Evolutionary conservation across 495 filamentous ascomycete genomes (phyloP), one percentile per base, ranked within the genome.

Genomic region (Cercophora samala): DNA sequence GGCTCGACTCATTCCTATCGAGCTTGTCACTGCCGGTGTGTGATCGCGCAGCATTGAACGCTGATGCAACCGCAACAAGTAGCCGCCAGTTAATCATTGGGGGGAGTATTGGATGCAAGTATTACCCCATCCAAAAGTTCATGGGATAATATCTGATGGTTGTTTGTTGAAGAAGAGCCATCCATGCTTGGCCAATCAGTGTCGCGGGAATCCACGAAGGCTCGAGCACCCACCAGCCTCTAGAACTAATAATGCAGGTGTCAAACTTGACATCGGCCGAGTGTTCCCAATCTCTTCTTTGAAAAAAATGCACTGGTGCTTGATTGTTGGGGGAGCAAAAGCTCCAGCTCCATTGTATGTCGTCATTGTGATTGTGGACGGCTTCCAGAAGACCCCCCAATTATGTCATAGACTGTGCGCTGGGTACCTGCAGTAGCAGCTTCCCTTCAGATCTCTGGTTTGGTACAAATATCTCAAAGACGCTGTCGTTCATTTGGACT

Each of bases 381-480:
- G 5, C 19, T 24, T 58, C 19, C 19, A 58, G 23, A 58, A 58
- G 54, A n/a, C 23, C 15, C 23, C 54, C 54, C 58, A 18, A 60
- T 60, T 60, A 60, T 60, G 58, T 60, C 58, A 60, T 60, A 26
- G 58, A 60, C 58, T 32, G 29, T 8, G 29, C 29, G 29, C 29
- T 46, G 37, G 37, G 37, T 46, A 17, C 37, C 37, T 46, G 37
- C 37, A 46, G 37, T 46, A 46, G 37, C 37, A 46, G 11, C 37
- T 46, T 9, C 6, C 11, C 37, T 46, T 17, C 37, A 46, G 37
- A 46, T 29, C 6, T 46, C 37, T 9, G 15, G 11, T 46, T 46
- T 17, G 13, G 13, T 17, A 46, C 13, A 46, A 46, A 46, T 46
- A 46, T 13, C 13, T 46, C 37, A 3, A 13, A 11, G 15, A 46